Base-by-base conservation (phyloP, 2,329 filamentous ascomycete species). In the Arthrobotrys sphaeroides region DNA sequence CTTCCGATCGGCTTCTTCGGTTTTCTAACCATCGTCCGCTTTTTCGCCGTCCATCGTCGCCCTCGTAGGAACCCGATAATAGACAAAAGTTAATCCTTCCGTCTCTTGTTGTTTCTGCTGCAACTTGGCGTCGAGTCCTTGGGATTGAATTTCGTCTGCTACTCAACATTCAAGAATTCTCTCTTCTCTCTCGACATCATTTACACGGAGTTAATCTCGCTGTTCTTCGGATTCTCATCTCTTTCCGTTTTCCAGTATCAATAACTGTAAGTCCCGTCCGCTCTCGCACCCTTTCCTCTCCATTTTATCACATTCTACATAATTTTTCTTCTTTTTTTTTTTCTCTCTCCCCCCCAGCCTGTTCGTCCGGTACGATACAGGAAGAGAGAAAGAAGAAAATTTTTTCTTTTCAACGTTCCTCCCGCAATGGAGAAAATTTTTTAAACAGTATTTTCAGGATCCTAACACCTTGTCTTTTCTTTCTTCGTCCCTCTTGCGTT, bases 61-160 rank as follows among this genome's bases (percentile, higher is more conserved):
- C 72, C 59, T 28, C 62, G 61, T 59, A 77, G 65, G 65, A 66
- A 77, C 74, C 76, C 36, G 55, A 66, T 75, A 68, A 77, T 76
- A 69, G 68, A 78, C 66, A 75, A 69, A 65, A 69, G 65, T 78
- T 78, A 76, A 73, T 72, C 77, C 73, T 77, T 60, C 49, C 75
- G 77, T 78, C 76, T 75, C 73, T 78, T 78, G 65, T 77, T 77
- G 66, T 69, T 77, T 77, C 74, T 74, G 74, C 66, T 73, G 61
- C 70, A 70, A 70, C 69, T 74, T 74, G 69, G 69, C 69, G 69
- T 67, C 69, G 68, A 78, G 69, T 77, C 67, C 64, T 73, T 77
- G 73, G 77, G 73, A 74, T 77, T 78, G 65, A 74, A 69, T 73
- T 73, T 73, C 24, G 18, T 47, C 68, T 45, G 53, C 24, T 28